Conservation (phyloP, 257 asterid species). For the Gynochthodes officinalis region DNA sequence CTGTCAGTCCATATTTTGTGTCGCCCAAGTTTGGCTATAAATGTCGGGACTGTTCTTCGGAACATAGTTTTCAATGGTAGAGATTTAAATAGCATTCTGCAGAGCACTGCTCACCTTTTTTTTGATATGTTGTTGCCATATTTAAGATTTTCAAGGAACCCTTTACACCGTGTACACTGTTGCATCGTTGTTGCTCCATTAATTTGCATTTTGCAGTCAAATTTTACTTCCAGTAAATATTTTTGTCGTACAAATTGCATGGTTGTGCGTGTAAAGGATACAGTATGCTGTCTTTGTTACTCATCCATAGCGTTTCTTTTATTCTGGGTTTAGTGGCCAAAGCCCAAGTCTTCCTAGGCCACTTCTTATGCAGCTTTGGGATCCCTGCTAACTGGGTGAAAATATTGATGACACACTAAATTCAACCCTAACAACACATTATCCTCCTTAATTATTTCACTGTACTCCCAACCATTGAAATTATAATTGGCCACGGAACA, state of each 20-base stretch:
- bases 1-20: not conserved
- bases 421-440: too few relatives aligned
- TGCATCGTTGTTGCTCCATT: not conserved
- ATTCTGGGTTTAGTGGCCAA: not conserved
- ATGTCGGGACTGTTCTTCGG: not conserved
- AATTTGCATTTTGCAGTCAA: slow-evolving; percentile 8
- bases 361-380: too few relatives aligned
- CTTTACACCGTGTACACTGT: slow-evolving; percentile 7
- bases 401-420: too few relatives aligned
- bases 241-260: slow-evolving; percentile 11
- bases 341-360: not conserved
- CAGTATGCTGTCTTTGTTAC: not conserved
- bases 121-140: slow-evolving; percentile 2
- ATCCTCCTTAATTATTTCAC: too few relatives aligned
- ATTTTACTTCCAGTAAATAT: not conserved
- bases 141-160: not conserved
- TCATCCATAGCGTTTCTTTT: not conserved
- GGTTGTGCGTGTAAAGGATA: slow-evolving; percentile 11
- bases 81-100: not conserved
- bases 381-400: too few relatives aligned
- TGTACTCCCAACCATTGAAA: too few relatives aligned
- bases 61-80: not conserved
- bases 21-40: not conserved
- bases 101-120: not conserved
- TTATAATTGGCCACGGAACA: too few relatives aligned